Evolutionary conservation across 1,284 basidiomycete genomes (phyloP).

Genomic region (Crepidotus sp.): DNA sequence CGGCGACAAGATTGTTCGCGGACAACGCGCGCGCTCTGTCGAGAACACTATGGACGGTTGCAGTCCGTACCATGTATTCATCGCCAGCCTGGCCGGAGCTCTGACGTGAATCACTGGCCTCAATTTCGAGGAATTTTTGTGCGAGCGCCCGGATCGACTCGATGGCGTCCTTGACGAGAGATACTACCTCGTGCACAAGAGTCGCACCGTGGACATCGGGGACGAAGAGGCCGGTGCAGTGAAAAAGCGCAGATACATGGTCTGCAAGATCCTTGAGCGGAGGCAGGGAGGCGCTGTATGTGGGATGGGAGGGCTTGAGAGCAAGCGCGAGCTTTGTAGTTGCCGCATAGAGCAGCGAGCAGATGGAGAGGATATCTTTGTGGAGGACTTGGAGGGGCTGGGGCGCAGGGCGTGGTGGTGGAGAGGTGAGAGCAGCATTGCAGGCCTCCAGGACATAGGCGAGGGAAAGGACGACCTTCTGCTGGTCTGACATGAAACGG

Average conservation of each 20-base stretch:
- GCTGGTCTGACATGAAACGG: conserved; percentile 13
- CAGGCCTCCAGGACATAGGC: conserved; percentile 34
- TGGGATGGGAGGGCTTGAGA: conserved; percentile 51
- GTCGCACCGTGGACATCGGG: conserved; percentile 40
- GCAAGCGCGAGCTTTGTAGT: conserved; percentile 60
- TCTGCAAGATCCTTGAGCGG: conserved; percentile 51
- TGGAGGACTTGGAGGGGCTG: conserved; percentile 35
- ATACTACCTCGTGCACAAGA: conserved; percentile 41
- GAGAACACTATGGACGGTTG: conserved; percentile 56
- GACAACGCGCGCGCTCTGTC: conserved; percentile 48
- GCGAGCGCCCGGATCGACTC: conserved; percentile 36
- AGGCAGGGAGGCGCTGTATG: conserved; percentile 44
- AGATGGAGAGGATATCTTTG: conserved; percentile 51
- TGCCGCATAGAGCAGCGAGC: conserved; percentile 51
- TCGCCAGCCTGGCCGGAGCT: conserved; percentile 25
- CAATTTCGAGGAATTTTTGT: conserved; percentile 30
- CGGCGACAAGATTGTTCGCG: conserved; percentile 49
- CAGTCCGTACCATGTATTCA: conserved; percentile 55
- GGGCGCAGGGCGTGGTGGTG: conserved; percentile 18
- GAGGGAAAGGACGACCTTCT: conserved; percentile 22
- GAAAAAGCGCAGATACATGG: conserved; percentile 46
- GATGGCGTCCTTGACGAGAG: conserved; percentile 38
- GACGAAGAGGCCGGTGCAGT: conserved; percentile 48
- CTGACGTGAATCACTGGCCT: conserved; percentile 16
- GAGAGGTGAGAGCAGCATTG: conserved; percentile 32